Evolutionary conservation across 352 stramenopile species (phyloP), one percentile per base, ranked within the genome.

Genomic region (Phytophthora sp.): DNA sequence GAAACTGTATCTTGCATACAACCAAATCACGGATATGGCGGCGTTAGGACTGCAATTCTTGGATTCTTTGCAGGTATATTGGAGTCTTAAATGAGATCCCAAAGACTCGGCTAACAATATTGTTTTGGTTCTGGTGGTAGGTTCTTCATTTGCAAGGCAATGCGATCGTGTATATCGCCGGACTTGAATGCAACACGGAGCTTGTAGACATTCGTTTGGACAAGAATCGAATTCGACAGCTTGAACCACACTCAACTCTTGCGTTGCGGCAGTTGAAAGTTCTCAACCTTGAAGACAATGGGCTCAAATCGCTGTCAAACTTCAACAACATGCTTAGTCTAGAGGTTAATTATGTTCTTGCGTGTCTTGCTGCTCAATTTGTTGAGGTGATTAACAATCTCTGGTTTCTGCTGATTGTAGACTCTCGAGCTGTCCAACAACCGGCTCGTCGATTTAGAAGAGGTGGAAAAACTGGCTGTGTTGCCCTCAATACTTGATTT

Each of bases 161-260:
- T 33, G 75, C 86, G 24, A 94, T 97, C 51, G 72, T 81, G 0
- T 78, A 76, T 18, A 66, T 97, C 21, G 62, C 75, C 36, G 89
- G 84, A 0, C 52, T 97, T 7, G 81, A 90, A 26, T 73, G 42
- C 27, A 94, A 79, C 35, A 79, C 63, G 2, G 74, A 90, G 27
- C 59, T 97, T 4, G 63, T 84, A 3, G 88, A 96, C 33, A 74
- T 97, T 12, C 69, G 76, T 3, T 58, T 96, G 7, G 84, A 89
- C 57, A 94, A 90, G 52, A 97, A 97, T 74, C 80, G 84, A 4
- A 90, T 97, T 39, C 87, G 87, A 2, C 84, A 90, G 27, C 45
- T 97, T 13, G 89, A 97, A 50, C 38, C 80, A 0, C 69, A 77
- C 3, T 81, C 82, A 2, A 81, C 80, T 5, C 30, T 73, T 7